phyloP scores from a whole-genome alignment of 768 basidiomycete species.

The Guyanaporus albipodus region DNA sequence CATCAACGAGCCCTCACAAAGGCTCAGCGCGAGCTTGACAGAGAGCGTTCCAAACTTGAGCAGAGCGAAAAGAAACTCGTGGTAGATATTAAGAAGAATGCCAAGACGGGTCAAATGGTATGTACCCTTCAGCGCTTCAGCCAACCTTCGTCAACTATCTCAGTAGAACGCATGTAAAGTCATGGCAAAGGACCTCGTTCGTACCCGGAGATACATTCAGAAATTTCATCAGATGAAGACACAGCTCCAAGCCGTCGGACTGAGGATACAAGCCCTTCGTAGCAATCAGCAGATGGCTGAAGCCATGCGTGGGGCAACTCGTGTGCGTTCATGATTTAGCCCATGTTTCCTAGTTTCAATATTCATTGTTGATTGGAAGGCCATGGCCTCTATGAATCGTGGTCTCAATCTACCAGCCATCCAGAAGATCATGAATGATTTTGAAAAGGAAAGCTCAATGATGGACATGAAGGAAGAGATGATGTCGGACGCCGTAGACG shows the following conservation, averaged over 20 bases:
- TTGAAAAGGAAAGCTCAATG: slow-evolving; percentile 93
- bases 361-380: slow-evolving; percentile 44
- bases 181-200: slow-evolving; percentile 98
- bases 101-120: slow-evolving; percentile 93
- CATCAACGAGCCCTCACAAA: slow-evolving; percentile 95
- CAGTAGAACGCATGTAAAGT: slow-evolving; percentile 95
- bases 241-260: slow-evolving; percentile 91
- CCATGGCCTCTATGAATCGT: slow-evolving; percentile 97
- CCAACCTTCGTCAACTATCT: slow-evolving; percentile 17
- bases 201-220: slow-evolving; percentile 91
- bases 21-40: slow-evolving; percentile 96
- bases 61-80: slow-evolving; percentile 97
- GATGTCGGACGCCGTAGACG: slow-evolving; percentile 98
- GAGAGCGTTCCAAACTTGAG: slow-evolving; percentile 92
- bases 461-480: slow-evolving; percentile 99
- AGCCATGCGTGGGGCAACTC: slow-evolving; percentile 97
- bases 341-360: background rate
- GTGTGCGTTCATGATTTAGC: slow-evolving; percentile 51
- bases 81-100: slow-evolving; percentile 92
- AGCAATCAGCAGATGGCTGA: slow-evolving; percentile 99
- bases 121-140: slow-evolving; percentile 13
- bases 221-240: slow-evolving; percentile 99
- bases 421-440: slow-evolving; percentile 95
- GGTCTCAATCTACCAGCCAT: slow-evolving; percentile 94
- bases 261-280: slow-evolving; percentile 93